A percentile compares a stretch with the other conserved stretches of the same genome.
Conservation (phyloP, 768 basidiomycete species). For the Collybiopsis confluens region DNA sequence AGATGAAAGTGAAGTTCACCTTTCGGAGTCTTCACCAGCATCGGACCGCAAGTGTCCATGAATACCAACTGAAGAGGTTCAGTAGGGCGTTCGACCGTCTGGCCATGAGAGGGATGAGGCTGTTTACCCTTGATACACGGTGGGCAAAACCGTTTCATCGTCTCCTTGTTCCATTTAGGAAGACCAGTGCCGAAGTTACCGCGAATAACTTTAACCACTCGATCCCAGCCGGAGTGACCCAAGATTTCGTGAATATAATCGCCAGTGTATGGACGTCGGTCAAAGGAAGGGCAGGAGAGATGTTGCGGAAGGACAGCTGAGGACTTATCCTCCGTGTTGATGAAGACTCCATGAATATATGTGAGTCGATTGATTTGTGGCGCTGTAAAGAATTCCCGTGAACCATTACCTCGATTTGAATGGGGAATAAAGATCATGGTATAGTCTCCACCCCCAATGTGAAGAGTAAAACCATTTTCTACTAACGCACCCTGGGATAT, state of each 20-base stretch:
- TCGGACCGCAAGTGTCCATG: too few relatives aligned
- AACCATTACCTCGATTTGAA: too few relatives aligned
- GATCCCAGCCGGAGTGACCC: background rate
- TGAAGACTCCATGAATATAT: too few relatives aligned
- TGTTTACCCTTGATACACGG: background rate
- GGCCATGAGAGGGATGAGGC: background rate
- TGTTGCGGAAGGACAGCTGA: too few relatives aligned
- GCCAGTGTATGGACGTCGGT: too few relatives aligned
- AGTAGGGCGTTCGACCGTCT: background rate
- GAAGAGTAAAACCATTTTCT: background rate
- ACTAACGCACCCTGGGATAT: slow-evolving; percentile 3
- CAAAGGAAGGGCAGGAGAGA: too few relatives aligned
- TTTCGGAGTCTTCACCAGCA: too few relatives aligned
- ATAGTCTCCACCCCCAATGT: background rate
- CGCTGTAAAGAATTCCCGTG: too few relatives aligned
- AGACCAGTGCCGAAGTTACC: background rate
- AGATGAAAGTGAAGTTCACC: too few relatives aligned
- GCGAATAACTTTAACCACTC: background rate
- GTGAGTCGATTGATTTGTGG: too few relatives aligned
- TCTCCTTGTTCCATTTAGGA: background rate
- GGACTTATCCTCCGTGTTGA: too few relatives aligned
- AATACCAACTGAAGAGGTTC: background rate
- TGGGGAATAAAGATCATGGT: too few relatives aligned
- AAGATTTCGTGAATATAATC: background rate
- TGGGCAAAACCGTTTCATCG: background rate